Evolutionary conservation across 1,284 basidiomycete species (phyloP).

Genomic region (Neonothopanus nambi): DNA sequence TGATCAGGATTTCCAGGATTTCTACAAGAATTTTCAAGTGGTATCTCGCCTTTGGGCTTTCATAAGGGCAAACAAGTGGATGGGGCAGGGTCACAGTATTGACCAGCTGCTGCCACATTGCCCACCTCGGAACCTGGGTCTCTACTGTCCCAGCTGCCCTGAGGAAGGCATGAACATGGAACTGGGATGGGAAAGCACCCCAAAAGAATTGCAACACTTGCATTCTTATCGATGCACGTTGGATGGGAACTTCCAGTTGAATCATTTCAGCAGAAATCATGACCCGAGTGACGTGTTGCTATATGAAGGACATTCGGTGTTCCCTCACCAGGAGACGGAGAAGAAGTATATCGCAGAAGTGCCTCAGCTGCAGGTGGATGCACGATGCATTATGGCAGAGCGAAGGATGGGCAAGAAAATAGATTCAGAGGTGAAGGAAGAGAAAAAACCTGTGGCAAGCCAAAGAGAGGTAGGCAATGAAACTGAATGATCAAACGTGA

Average conservation of each 20-base stretch:
- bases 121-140: not conserved
- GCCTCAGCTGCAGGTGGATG: not conserved
- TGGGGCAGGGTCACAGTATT: slow-evolving; percentile 15
- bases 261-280: not conserved
- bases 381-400: too few relatives aligned
- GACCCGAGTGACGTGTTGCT: not conserved
- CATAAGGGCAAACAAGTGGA: not conserved
- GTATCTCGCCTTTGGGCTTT: not conserved
- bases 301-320: not conserved
- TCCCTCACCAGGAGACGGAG: not conserved
- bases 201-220: not conserved
- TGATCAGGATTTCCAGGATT: too few relatives aligned
- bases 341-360: not conserved
- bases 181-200: not conserved
- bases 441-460: too few relatives aligned
- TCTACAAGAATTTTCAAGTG: not conserved
- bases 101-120: not conserved
- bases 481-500: too few relatives aligned
- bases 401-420: too few relatives aligned
- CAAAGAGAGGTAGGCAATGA: too few relatives aligned
- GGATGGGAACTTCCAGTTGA: not conserved
- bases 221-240: too few relatives aligned
- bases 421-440: too few relatives aligned
- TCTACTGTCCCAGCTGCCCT: not conserved
- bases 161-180: not conserved